Evolutionary conservation across 805 yeast genomes (phyloP).

Genomic region (Saccharomycopsis fibuligera): DNA sequence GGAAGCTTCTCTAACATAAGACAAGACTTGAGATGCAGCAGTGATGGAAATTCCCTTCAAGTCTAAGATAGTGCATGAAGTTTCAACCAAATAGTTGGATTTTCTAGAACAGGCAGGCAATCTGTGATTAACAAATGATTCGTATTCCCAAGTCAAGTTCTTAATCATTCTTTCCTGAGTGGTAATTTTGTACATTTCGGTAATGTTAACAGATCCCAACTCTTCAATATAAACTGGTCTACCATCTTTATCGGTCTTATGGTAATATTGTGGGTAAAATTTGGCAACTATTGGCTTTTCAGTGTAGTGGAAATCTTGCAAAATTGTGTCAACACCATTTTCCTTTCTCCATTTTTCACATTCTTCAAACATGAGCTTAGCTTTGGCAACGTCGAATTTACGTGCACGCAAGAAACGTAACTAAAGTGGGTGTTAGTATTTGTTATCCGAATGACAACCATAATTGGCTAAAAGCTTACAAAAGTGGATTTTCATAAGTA

Average conservation of each 20-base stretch:
- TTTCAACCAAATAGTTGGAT: slow-evolving; percentile 73
- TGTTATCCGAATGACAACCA: background rate
- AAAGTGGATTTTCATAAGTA: too few species aligned
- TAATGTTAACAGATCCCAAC: slow-evolving; percentile 82
- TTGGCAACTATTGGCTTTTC: slow-evolving; percentile 88
- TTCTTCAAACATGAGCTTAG: slow-evolving; percentile 73
- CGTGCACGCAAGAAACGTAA: slow-evolving; percentile 90
- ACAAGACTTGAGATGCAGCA: slow-evolving; percentile 76
- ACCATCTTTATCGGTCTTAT: slow-evolving; percentile 94
- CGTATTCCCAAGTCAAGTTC: slow-evolving; percentile 97
- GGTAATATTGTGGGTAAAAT: slow-evolving; percentile 94
- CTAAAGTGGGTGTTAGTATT: slow-evolving; percentile 20
- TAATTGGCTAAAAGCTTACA: too few species aligned
- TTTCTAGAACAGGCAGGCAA: slow-evolving; percentile 92
- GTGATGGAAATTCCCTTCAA: slow-evolving; percentile 87
- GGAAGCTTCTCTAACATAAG: slow-evolving; percentile 90
- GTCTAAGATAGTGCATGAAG: slow-evolving; percentile 94
- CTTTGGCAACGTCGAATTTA: slow-evolving; percentile 77
- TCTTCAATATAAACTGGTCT: slow-evolving; percentile 95
- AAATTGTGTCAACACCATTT: slow-evolving; percentile 79
- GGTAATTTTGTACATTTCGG: slow-evolving; percentile 89
- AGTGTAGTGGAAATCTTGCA: slow-evolving; percentile 82
- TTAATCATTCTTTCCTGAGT: slow-evolving; percentile 93
- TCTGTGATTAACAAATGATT: slow-evolving; percentile 75
- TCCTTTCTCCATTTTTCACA: slow-evolving; percentile 92